Conservation (phyloP, 2,329 filamentous ascomycete genomes). For the Alternaria triticimaculans region DNA sequence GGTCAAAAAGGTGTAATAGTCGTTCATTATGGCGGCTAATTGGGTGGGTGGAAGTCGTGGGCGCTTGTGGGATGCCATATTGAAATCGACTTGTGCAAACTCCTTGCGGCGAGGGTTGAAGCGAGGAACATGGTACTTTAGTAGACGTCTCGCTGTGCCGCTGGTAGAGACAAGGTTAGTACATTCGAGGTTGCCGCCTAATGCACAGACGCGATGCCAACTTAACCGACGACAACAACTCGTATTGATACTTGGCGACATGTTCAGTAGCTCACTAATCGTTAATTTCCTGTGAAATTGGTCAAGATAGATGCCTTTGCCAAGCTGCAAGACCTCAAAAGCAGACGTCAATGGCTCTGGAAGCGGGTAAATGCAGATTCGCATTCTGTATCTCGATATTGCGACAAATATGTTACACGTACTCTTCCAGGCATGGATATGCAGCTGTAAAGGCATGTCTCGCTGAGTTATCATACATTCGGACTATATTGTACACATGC, state of each 20-base stretch:
- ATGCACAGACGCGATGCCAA: neutral
- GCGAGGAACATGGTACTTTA: neutral
- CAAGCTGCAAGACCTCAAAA: neutral
- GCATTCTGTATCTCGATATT: neutral
- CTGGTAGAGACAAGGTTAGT: neutral
- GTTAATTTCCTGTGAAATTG: neutral
- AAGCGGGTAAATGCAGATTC: neutral
- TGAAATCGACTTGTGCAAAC: neutral
- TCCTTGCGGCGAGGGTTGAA: neutral
- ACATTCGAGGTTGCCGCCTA: neutral
- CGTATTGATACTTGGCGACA: neutral
- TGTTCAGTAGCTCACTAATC: neutral
- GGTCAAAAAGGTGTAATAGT: slow-evolving; percentile 17
- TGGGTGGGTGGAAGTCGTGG: neutral
- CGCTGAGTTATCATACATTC: neutral
- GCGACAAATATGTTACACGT: neutral
- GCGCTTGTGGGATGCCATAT: neutral
- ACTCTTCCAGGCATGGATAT: neutral
- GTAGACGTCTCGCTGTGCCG: neutral
- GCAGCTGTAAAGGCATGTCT: neutral
- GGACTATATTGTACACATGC: neutral
- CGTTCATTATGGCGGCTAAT: slow-evolving; percentile 8
- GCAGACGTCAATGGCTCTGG: neutral
- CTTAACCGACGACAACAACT: neutral
- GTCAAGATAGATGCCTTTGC: neutral